Conservation (phyloP, 2,329 filamentous ascomycete species). For the Colletotrichum shisoi region DNA sequence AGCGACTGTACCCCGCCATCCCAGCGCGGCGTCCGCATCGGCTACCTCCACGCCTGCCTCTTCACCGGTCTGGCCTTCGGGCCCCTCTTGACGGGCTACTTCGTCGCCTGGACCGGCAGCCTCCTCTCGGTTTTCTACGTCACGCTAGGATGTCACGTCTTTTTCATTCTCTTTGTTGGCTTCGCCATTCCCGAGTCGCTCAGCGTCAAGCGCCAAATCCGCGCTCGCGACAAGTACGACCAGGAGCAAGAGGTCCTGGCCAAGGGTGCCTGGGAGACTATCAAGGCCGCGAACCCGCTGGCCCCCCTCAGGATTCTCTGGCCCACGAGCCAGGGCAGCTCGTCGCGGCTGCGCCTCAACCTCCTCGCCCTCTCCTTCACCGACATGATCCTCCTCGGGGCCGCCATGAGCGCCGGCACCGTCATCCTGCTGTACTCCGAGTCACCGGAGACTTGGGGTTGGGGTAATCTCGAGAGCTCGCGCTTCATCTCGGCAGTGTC, state of each 20-base stretch:
- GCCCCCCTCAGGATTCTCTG: conserved; percentile 79
- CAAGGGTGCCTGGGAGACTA: conserved; percentile 42
- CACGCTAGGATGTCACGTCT: conserved; percentile 72
- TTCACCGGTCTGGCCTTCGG: conserved; percentile 90
- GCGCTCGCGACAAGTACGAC: conserved; percentile 73
- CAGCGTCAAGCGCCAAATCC: conserved; percentile 72
- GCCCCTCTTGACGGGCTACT: conserved; percentile 79
- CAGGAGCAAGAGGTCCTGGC: conserved; percentile 54
- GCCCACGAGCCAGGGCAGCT: conserved; percentile 71
- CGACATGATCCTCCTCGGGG: conserved; percentile 82
- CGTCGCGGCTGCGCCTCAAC: conserved; percentile 73
- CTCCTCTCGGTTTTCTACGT: conserved; percentile 87
- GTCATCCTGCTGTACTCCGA: conserved; percentile 85
- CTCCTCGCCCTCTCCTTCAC: conserved; percentile 80
- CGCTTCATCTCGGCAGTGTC: conserved; percentile 84
- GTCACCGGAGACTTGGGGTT: conserved; percentile 78
- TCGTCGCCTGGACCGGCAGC: conserved; percentile 78
- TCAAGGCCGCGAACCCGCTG: conserved; percentile 67
- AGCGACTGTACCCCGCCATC: conserved; percentile 87
- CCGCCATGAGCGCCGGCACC: conserved; percentile 81
- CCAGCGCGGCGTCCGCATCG: conserved; percentile 81
- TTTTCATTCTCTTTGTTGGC: conserved; percentile 76
- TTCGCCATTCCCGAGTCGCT: conserved; percentile 85
- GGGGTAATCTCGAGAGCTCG: conserved; percentile 82
- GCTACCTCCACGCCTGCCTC: conserved; percentile 87